A percentile compares a stretch with the other conserved stretches of the same genome.
phyloP scores from a whole-genome alignment of 371 early-diverging fungal species.

The Massospora cicadina region DNA sequence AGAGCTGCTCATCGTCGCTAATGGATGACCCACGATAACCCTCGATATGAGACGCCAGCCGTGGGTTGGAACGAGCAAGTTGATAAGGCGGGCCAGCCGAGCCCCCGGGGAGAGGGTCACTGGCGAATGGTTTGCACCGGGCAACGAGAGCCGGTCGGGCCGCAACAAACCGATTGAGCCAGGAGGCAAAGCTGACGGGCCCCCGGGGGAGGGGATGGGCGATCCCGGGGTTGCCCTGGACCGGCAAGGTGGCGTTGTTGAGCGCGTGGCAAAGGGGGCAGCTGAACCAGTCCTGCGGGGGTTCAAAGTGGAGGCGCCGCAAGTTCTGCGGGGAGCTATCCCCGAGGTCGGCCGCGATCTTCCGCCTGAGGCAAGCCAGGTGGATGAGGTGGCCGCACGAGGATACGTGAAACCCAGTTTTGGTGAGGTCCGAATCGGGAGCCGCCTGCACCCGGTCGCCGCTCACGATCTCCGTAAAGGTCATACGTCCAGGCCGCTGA shows the following conservation, averaged over 20 bases:
- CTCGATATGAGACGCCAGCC: neutral
- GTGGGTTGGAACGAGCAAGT: neutral
- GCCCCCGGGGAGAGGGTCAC: neutral
- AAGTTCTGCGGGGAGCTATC: neutral
- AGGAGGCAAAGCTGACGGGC: neutral
- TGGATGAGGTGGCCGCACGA: constrained; percentile 96
- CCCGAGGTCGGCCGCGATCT: neutral
- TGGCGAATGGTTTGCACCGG: neutral
- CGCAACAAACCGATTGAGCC: neutral
- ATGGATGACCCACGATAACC: neutral
- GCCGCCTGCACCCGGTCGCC: constrained; percentile 20
- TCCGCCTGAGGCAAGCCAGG: constrained; percentile 50
- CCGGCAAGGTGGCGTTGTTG: constrained; percentile 62
- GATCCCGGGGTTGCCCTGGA: constrained; percentile 35
- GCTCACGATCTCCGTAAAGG: constrained; percentile 13
- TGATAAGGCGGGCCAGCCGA: neutral
- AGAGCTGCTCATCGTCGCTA: neutral
- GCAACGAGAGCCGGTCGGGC: neutral
- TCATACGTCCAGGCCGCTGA: constrained; percentile 30
- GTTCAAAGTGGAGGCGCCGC: neutral
- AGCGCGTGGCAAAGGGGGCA: constrained; percentile 89
- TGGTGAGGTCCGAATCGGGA: constrained; percentile 31
- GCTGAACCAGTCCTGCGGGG: constrained; percentile 22
- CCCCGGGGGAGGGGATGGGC: constrained; percentile 13
- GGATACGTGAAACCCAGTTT: constrained; percentile 49